Conservation (phyloP, 1,284 basidiomycete species). For the Sanghuangporus sanghuang region DNA sequence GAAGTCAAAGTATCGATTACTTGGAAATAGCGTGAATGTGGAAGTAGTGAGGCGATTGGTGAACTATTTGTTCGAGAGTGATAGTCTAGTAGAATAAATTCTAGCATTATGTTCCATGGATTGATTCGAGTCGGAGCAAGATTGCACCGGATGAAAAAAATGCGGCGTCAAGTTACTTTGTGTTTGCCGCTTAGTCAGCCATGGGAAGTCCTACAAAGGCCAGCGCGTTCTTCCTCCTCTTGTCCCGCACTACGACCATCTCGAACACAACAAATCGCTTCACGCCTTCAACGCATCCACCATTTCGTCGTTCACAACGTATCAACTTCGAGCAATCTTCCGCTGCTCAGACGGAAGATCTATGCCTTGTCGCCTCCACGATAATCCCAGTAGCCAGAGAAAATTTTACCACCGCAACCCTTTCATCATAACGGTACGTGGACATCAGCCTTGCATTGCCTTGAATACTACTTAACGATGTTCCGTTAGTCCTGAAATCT, state of each 20-base stretch:
- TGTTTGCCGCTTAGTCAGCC: conserved; percentile 1
- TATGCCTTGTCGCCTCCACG: conserved; percentile 84
- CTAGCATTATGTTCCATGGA: not conserved
- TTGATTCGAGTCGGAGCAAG: not conserved
- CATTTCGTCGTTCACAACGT: conserved; percentile 54
- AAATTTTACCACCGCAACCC: conserved; percentile 52
- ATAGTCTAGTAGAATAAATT: not conserved
- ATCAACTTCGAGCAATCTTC: conserved; percentile 43
- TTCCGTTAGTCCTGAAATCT: conserved; percentile 44
- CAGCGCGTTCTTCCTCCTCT: not conserved
- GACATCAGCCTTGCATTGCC: not conserved
- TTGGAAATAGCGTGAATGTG: conserved; percentile 79
- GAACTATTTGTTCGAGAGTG: conserved; percentile 41
- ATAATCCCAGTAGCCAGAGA: conserved; percentile 47
- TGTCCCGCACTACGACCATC: conserved; percentile 25
- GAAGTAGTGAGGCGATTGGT: conserved; percentile 55
- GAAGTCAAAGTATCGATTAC: conserved; percentile 66
- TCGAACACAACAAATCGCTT: not conserved
- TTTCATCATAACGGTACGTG: conserved; percentile 52
- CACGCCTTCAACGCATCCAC: conserved; percentile 34
- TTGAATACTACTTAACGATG: not conserved
- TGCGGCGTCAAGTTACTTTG: not conserved
- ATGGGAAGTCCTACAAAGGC: not conserved
- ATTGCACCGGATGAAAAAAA: not conserved
- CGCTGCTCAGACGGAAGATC: conserved; percentile 74